These are phyloP conservation scores for Aspergillus thermomutatus DNA, from an alignment of 2,329 filamentous ascomycete genomes.

Conservation along the genomic window DNA sequence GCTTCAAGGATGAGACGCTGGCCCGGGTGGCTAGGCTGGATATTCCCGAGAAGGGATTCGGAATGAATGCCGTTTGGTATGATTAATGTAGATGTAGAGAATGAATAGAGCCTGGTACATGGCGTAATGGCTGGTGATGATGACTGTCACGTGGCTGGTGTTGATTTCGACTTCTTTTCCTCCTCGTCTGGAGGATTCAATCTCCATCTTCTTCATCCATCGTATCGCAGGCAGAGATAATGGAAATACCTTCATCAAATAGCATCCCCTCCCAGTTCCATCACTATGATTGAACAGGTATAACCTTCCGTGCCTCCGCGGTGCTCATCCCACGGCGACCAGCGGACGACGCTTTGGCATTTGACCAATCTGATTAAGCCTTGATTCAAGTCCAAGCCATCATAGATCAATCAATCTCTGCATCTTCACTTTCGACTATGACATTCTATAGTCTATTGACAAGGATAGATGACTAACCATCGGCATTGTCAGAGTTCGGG, in stretches of 20 bases:
- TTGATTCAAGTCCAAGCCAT: too few species aligned
- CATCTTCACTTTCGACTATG: background rate
- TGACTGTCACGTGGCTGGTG: background rate
- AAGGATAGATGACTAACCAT: conserved; percentile 2
- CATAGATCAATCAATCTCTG: too few species aligned
- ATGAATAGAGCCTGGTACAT: background rate
- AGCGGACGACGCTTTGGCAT: too few species aligned
- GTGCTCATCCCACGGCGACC: too few species aligned
- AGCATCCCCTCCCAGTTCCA: too few species aligned
- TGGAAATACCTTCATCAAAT: too few species aligned
- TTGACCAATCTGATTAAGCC: too few species aligned
- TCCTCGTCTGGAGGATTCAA: background rate
- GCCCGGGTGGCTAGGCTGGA: conserved; percentile 72
- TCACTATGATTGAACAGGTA: conserved; percentile 60
- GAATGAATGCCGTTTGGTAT: conserved; percentile 97
- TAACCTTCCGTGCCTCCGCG: background rate
- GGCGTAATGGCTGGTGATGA: background rate
- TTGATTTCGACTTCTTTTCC: too few species aligned
- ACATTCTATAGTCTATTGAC: too few species aligned
- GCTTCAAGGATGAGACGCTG: conserved; percentile 79
- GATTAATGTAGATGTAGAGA: conserved; percentile 48
- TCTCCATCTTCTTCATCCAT: too few species aligned
- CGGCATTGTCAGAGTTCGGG: background rate
- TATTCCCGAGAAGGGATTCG: conserved; percentile 83
- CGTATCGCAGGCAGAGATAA: background rate